Percentiles rank a stretch among this genome's conserved stretches.
phyloP scores from a whole-genome alignment of 1,284 basidiomycete species.

The Stereum hirsutum region DNA sequence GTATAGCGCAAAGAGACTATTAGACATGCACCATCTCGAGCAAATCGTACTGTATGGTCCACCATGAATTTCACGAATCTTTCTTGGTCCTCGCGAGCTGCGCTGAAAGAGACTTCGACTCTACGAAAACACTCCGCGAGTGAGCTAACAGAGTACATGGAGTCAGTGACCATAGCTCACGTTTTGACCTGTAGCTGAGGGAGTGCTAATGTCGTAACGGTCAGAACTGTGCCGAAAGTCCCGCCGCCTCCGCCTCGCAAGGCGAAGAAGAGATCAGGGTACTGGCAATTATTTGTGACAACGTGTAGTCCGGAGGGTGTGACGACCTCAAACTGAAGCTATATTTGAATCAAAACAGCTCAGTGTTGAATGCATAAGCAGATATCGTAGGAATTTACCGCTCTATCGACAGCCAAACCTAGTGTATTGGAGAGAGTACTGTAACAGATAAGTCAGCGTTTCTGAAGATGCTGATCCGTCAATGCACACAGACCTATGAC shows the following conservation, averaged over 20 bases:
- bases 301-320: neutral
- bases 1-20: too few species aligned
- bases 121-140: neutral
- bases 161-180: too few species aligned
- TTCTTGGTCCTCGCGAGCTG: neutral
- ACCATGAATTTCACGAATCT: conserved; percentile 1
- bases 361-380: neutral
- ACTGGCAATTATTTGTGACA: conserved; percentile 13
- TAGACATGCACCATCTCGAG: conserved; percentile 2
- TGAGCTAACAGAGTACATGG: neutral
- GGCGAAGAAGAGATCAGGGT: conserved; percentile 16
- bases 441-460: too few species aligned
- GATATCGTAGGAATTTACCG: neutral
- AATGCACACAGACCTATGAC: neutral
- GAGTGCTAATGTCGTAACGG: neutral
- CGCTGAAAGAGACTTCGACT: neutral
- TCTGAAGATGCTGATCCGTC: too few species aligned
- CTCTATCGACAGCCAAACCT: conserved; percentile 3
- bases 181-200: neutral
- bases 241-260: conserved; percentile 16
- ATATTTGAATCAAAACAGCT: neutral
- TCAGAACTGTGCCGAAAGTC: neutral
- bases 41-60: conserved; percentile 1
- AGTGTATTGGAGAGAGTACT: neutral
- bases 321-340: conserved; percentile 3